Conservation (phyloP, 768 basidiomycete genomes). For the Amylocystis lapponica region DNA sequence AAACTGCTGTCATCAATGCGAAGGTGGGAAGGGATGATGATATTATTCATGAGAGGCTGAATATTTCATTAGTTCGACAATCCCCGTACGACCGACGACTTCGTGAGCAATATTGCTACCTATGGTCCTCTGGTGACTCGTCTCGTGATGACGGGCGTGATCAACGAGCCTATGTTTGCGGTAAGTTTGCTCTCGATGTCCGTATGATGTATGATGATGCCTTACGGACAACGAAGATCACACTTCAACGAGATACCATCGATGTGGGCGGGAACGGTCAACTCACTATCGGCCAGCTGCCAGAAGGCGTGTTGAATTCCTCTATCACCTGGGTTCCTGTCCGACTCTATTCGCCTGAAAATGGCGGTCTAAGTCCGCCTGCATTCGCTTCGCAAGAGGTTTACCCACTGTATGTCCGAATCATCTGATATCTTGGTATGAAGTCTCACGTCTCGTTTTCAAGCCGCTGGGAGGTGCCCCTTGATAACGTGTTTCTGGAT, state of each 20-base stretch:
- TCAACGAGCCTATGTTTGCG: constrained; percentile 40
- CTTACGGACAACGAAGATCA: constrained; percentile 27
- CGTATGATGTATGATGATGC: neutral
- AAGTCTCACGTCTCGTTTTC: constrained; percentile 4
- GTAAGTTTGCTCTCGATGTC: constrained; percentile 6
- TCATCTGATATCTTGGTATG: neutral
- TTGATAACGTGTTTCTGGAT: constrained; percentile 72
- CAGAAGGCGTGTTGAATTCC: constrained; percentile 40
- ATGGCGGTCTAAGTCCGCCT: constrained; percentile 55
- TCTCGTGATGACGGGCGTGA: constrained; percentile 27
- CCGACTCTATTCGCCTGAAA: constrained; percentile 42
- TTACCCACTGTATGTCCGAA: constrained; percentile 23
- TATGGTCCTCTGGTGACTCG: constrained; percentile 32
- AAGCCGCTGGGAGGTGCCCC: constrained; percentile 56
- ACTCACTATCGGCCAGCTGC: constrained; percentile 64
- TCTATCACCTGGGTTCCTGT: constrained; percentile 66
- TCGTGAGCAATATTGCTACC: constrained; percentile 18
- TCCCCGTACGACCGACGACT: constrained; percentile 18
- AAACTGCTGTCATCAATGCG: constrained; percentile 17
- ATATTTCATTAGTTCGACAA: constrained; percentile 14
- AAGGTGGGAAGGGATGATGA: constrained; percentile 5
- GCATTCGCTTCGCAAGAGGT: constrained; percentile 57
- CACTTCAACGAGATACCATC: constrained; percentile 63
- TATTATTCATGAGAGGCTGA: no score
- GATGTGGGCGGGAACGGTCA: constrained; percentile 65